A percentile compares a stretch with the other conserved stretches of the same genome.
phyloP scores from a whole-genome alignment of 768 basidiomycete genomes.

The Leucosporidium yakuticum region DNA sequence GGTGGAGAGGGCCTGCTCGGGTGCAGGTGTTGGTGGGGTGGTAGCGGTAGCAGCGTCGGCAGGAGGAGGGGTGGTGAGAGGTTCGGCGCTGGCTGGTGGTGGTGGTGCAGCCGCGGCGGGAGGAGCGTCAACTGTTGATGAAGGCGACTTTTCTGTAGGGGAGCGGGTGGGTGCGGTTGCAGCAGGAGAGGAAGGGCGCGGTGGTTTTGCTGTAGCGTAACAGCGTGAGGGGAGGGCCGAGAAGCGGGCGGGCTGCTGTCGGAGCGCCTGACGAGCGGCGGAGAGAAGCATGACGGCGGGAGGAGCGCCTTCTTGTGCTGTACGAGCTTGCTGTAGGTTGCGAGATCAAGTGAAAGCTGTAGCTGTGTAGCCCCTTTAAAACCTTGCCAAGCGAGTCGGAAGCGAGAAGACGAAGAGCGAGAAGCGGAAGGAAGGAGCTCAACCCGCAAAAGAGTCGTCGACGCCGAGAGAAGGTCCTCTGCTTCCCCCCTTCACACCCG shows the following conservation, averaged over 20 bases:
- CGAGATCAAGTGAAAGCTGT: no score
- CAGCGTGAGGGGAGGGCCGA: neutral
- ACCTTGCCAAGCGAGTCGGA: no score
- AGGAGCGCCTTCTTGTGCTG: no score
- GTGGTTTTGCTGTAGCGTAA: neutral
- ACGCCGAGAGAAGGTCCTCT: no score
- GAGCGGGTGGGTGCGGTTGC: no score
- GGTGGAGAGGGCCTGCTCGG: constrained; percentile 9
- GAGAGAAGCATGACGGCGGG: constrained; percentile 38
- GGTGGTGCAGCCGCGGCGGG: constrained; percentile 2
- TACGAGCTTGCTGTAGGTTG: no score
- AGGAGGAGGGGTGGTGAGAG: neutral
- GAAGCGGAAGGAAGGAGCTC: no score
- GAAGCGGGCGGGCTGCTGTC: neutral
- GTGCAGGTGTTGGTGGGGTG: neutral
- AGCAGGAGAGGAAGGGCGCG: neutral
- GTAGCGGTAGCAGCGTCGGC: constrained; percentile 10
- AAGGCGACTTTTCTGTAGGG: no score
- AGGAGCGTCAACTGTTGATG: neutral
- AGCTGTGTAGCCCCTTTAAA: no score
- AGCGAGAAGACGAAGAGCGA: no score
- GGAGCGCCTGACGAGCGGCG: neutral
- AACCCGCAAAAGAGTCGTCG: no score
- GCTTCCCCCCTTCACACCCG: no score
- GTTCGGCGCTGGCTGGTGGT: neutral